Base-by-base conservation (phyloP, 2,329 filamentous ascomycete genomes). In the Aquanectria penicillioides region DNA sequence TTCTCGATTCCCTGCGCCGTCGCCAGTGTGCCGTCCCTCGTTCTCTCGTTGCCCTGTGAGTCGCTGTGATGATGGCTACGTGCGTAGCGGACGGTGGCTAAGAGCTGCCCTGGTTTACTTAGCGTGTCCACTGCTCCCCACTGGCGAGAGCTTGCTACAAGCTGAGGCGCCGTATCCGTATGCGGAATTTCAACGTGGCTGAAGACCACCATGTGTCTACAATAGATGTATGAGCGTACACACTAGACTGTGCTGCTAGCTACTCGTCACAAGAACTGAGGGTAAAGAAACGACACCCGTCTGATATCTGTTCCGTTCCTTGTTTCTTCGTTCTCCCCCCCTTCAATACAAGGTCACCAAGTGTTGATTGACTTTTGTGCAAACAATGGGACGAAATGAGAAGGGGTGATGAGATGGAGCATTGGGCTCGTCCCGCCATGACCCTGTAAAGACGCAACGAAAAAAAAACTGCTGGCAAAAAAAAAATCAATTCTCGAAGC, bases 121-220 rank as follows among this genome's bases (percentile, higher is more conserved):
- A 22, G 29, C 29, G 31, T 33, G 7, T 49, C 46, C 46, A 49
- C 33, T 28, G 46, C 31, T 28, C n/a, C n/a, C n/a, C n/a, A n/a
- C n/a, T n/a, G n/a, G n/a, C n/a, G n/a, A n/a, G 31, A 49, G 31
- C 18, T 38, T 46, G 8, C 50, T 46, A 44, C 36, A 46, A 15
- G 40, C 50, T 46, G 50, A 53, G 33, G 33, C 34, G 50, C 50
- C 37, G 51, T 52, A 41, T 18, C 36, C 26, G 48, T 25, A 23
- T 12, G 37, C 13, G 37, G 36, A 26, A n/a, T 15, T n/a, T 50
- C 15, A 25, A 20, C 23, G 48, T 33, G 13, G 36, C 36, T 22
- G 47, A 41, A 15, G 36, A 13, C 33, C 11, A 33, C 12, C 12
- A 5, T 33, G 15, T 33, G 12, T 33, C 5, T 29, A 29, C 28